Base-by-base conservation (phyloP, 441 rosid species). In the Adansonia rubrostipa region DNA sequence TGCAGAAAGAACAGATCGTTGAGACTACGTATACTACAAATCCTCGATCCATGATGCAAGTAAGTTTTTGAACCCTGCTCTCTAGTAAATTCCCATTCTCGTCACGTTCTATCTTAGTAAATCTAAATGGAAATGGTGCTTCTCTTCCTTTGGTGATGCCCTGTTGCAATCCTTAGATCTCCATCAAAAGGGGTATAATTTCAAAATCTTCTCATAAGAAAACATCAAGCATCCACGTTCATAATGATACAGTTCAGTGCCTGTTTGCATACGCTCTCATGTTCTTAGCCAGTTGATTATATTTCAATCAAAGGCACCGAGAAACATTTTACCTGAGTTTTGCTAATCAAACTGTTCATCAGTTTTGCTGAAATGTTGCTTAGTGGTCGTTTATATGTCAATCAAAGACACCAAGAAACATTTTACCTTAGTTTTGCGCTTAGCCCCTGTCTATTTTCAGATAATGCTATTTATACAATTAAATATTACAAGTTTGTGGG, bases 1-100 rank as follows among this genome's bases (percentile, higher is more conserved):
- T 85, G 85, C 91, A 96, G 99, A 96, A 88, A 84, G 97, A 96
- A 82, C 87, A 80, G 74, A 96, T 90, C 77, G 79, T 96, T 47
- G 96, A 92, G 81, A 93, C 99, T 71, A 94, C 99, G 3, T 96
- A 96, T 81, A 92, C 97, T 36, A 86, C 93, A 65, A 96, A 94
- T 88, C 91, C 90, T 6, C 87, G 84, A 63, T 88, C 98, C 22
- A 96, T 96, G 99, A 96, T 96, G 98, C 99, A 96, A 83, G 99
- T 93, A 82, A 86, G 93, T 50, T 57, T 51, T 63, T 78, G 15
- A 33, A 36, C 22, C 20, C 36, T 24, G 40, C 9, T 47, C 51
- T 67, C 9, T 33, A 10, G 13, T 44, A 42, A 56, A 42, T 13
- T 74, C 15, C 3, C 57, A 0, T 54, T 56, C 9, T 71, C 17